A percentile compares a stretch with the other conserved stretches of the same genome.
These are phyloP conservation scores for Macrophomina tecta DNA, from an alignment of 2,329 filamentous ascomycete species.

Conservation along the genomic window DNA sequence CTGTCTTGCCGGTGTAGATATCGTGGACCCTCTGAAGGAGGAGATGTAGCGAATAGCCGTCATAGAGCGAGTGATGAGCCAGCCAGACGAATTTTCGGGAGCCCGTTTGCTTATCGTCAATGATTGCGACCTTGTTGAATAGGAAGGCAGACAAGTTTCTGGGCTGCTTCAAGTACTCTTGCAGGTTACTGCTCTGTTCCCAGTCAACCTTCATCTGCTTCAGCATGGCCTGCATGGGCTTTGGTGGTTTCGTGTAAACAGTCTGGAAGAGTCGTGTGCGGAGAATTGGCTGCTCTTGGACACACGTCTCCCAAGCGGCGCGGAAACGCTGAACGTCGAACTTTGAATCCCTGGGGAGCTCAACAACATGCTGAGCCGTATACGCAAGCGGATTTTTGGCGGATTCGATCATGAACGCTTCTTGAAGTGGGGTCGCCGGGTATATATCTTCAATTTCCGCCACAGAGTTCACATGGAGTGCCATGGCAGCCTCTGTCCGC, in stretches of 20 bases:
- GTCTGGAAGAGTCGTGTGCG: constrained; percentile 48
- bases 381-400: constrained; percentile 56
- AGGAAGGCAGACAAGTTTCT: constrained; percentile 29
- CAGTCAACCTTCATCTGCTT: constrained; percentile 37
- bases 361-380: constrained; percentile 53
- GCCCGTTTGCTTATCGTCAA: constrained; percentile 28
- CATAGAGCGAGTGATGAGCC: constrained; percentile 50
- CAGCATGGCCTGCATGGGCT: constrained; percentile 39
- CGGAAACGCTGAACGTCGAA: constrained; percentile 51
- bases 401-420: constrained; percentile 56
- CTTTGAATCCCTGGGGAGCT: constrained; percentile 47
- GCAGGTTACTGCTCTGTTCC: constrained; percentile 34
- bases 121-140: constrained; percentile 38
- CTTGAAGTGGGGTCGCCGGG: constrained; percentile 51
- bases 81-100: constrained; percentile 45
- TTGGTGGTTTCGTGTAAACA: constrained; percentile 37
- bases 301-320: constrained; percentile 53
- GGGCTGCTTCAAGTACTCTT: constrained; percentile 44
- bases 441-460: constrained; percentile 47
- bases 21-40: constrained; percentile 40
- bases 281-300: constrained; percentile 54
- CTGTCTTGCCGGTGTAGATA: constrained; percentile 31
- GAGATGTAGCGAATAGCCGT: constrained; percentile 44
- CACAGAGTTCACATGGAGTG: constrained; percentile 46
- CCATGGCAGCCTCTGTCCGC: constrained; percentile 38